A percentile compares a stretch with the other conserved stretches of the same genome.
Conservation (phyloP, 257 asterid species). For the Nicotiana knightiana region DNA sequence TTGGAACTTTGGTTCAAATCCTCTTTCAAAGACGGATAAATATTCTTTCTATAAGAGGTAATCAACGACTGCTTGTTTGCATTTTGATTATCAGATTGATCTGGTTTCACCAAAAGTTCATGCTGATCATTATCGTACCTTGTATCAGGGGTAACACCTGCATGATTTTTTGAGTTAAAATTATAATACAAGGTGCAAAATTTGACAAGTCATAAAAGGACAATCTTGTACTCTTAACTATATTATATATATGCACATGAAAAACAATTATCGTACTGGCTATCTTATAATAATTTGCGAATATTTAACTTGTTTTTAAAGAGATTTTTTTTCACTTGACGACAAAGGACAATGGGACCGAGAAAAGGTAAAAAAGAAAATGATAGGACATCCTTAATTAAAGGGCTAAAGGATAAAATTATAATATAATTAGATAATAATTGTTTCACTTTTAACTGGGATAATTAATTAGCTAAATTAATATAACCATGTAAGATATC, state of each 20-base stretch:
- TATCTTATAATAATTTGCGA: not conserved
- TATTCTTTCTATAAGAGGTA: slow-evolving; percentile 46
- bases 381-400: not conserved
- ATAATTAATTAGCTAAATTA: not conserved
- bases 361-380: not conserved
- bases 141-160: slow-evolving; percentile 73
- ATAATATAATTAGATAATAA: not conserved
- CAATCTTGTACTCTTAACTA: not conserved
- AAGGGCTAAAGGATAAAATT: not conserved
- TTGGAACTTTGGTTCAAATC: slow-evolving; percentile 33
- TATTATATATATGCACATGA: not conserved
- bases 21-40: slow-evolving; percentile 49
- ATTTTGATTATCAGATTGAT: slow-evolving; percentile 39
- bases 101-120: slow-evolving; percentile 43
- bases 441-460: not conserved
- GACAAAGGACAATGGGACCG: not conserved
- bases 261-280: not conserved
- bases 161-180: not conserved
- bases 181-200: not conserved
- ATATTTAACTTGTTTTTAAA: not conserved
- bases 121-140: slow-evolving; percentile 46
- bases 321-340: not conserved
- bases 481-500: not conserved
- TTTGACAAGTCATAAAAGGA: not conserved
- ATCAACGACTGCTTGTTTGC: slow-evolving; percentile 55